Conservation (phyloP, 495 filamentous ascomycete species). For the Staphylotrichum longicolle region DNA sequence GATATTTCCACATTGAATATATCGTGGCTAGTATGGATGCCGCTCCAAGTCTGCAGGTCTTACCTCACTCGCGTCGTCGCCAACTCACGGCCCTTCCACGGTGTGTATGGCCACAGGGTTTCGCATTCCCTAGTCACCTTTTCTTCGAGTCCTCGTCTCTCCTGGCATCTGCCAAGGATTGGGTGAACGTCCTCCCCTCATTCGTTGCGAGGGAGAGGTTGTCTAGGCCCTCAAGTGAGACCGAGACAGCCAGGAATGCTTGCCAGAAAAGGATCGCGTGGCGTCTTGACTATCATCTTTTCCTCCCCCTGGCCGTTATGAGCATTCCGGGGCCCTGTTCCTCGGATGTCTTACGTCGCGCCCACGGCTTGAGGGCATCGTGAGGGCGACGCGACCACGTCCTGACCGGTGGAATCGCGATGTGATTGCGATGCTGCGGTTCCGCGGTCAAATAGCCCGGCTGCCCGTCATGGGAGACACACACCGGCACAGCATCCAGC, state of each 20-base stretch:
- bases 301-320: background rate
- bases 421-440: background rate
- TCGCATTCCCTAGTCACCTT: background rate
- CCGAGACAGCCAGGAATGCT: background rate
- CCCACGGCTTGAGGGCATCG: background rate
- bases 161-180: slow-evolving; percentile 1
- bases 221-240: slow-evolving; percentile 2
- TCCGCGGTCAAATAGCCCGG: background rate
- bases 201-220: background rate
- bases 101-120: background rate
- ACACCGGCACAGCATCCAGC: background rate
- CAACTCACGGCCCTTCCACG: background rate
- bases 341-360: background rate
- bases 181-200: background rate
- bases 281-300: background rate
- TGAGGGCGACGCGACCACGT: background rate
- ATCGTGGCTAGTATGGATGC: too few species aligned
- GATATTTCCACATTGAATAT: too few species aligned
- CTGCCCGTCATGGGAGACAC: background rate
- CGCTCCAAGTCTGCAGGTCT: too few species aligned
- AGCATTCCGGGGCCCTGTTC: background rate
- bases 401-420: background rate
- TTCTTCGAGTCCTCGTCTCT: background rate
- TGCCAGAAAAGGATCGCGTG: background rate
- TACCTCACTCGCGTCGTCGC: too few species aligned